Evolutionary conservation across 1,139 yeast genomes (phyloP).

Genomic region (Candida sp.): DNA sequence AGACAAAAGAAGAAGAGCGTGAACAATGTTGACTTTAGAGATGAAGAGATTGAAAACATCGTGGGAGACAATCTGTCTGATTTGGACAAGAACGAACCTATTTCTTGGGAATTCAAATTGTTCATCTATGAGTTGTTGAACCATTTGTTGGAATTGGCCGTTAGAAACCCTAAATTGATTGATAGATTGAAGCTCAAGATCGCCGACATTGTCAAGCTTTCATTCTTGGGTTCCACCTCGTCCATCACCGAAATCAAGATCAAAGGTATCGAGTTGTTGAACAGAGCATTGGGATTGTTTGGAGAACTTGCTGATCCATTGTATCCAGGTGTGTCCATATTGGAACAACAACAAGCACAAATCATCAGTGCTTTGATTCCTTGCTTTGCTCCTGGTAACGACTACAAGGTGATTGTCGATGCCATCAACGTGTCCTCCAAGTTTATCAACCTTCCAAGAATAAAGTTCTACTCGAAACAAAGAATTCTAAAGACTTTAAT

Average conservation of each 20-base stretch:
- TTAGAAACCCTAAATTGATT: constrained; percentile 41
- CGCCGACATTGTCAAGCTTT: constrained; percentile 77
- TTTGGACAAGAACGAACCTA: constrained; percentile 59
- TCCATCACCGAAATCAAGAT: constrained; percentile 64
- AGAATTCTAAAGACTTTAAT: constrained; percentile 74
- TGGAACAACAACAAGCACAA: constrained; percentile 96
- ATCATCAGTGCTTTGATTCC: constrained; percentile 91
- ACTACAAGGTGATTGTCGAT: constrained; percentile 72
- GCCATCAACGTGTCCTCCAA: constrained; percentile 85
- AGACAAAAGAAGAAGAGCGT: constrained; percentile 45
- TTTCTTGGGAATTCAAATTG: constrained; percentile 71
- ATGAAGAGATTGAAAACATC: constrained; percentile 51
- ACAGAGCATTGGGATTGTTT: constrained; percentile 40
- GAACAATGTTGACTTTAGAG: constrained; percentile 38
- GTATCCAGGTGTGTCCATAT: constrained; percentile 69
- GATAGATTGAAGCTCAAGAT: constrained; percentile 53
- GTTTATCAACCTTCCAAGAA: constrained; percentile 58
- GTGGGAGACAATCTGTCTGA: constrained; percentile 35
- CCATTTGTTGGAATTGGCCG: constrained; percentile 49
- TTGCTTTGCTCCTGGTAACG: constrained; percentile 78
- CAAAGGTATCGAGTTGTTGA: constrained; percentile 67
- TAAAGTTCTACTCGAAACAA: constrained; percentile 53
- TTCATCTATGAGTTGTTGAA: constrained; percentile 64
- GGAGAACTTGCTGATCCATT: constrained; percentile 77
- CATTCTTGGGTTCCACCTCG: constrained; percentile 85